phyloP scores from a whole-genome alignment of 2,329 filamentous ascomycete genomes.

The Laburnicola sp. region DNA sequence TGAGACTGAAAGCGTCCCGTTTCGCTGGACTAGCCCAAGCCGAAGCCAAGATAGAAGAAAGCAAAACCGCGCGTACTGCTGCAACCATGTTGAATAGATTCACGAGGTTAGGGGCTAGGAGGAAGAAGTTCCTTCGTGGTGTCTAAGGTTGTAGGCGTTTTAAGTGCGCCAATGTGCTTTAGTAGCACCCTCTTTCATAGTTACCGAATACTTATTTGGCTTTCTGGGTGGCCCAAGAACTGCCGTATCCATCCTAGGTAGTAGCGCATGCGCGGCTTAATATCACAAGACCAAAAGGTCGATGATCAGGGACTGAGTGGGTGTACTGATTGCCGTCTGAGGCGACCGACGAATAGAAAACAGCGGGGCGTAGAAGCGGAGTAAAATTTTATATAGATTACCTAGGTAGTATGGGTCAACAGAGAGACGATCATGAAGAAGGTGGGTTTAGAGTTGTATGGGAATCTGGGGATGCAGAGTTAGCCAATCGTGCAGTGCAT shows the following conservation, averaged over 20 bases:
- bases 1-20: conserved; percentile 9
- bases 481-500: not conserved
- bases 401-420: not conserved
- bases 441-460: not conserved
- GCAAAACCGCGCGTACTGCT: not conserved
- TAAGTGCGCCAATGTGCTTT: not conserved
- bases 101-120: not conserved
- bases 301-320: not conserved
- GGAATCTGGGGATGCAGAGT: not conserved
- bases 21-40: conserved; percentile 17
- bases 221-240: not conserved
- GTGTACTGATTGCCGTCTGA: not conserved
- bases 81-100: not conserved
- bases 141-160: not conserved
- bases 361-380: not conserved
- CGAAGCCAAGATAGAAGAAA: conserved; percentile 15
- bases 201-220: not conserved
- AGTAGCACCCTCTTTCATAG: no score
- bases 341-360: not conserved
- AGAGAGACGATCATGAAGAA: not conserved
- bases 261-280: not conserved
- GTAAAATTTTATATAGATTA: not conserved
- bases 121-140: not conserved
- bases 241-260: not conserved
- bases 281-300: not conserved